These are phyloP conservation scores for Mikania micrantha DNA, from an alignment of 129 eudicot genomes.

Conservation along the genomic window DNA sequence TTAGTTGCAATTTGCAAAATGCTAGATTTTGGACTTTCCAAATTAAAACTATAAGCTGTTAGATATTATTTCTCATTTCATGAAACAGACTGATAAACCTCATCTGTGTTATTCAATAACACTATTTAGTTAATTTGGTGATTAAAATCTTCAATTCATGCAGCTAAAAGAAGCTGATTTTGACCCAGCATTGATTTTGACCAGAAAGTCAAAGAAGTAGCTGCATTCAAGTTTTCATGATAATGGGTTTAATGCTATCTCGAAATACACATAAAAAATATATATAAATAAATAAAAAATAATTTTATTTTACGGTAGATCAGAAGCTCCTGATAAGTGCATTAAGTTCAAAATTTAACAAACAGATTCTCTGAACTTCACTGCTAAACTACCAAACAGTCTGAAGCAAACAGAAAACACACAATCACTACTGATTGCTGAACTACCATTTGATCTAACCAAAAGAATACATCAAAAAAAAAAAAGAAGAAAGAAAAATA, in stretches of 20 bases:
- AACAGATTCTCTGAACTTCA: slow-evolving; percentile 16
- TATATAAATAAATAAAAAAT: too few relatives aligned
- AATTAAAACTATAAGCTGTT: neutral
- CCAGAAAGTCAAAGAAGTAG: slow-evolving; percentile 20
- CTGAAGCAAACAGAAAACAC: slow-evolving; percentile 22
- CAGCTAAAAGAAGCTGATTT: neutral
- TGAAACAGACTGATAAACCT: too few relatives aligned
- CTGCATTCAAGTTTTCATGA: slow-evolving; percentile 17
- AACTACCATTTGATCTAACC: neutral
- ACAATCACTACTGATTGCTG: neutral
- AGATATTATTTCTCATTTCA: neutral
- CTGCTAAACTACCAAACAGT: slow-evolving; percentile 16
- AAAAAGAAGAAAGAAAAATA: too few relatives aligned
- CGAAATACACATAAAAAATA: slow-evolving; percentile 18
- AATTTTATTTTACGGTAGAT: slow-evolving; percentile 5
- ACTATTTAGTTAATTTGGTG: neutral
- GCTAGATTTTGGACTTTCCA: neutral
- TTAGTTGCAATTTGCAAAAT: too few relatives aligned
- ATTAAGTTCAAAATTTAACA: too few relatives aligned
- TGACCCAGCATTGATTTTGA: too few relatives aligned
- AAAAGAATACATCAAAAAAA: neutral
- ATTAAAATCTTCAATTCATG: slow-evolving; percentile 1
- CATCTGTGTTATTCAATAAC: too few relatives aligned
- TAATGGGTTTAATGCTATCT: slow-evolving; percentile 19
- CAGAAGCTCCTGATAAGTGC: slow-evolving; percentile 18